These are phyloP conservation scores for Neophaeococcomyces mojaviensis DNA, from an alignment of 2,329 filamentous ascomycete species.

Conservation along the genomic window DNA sequence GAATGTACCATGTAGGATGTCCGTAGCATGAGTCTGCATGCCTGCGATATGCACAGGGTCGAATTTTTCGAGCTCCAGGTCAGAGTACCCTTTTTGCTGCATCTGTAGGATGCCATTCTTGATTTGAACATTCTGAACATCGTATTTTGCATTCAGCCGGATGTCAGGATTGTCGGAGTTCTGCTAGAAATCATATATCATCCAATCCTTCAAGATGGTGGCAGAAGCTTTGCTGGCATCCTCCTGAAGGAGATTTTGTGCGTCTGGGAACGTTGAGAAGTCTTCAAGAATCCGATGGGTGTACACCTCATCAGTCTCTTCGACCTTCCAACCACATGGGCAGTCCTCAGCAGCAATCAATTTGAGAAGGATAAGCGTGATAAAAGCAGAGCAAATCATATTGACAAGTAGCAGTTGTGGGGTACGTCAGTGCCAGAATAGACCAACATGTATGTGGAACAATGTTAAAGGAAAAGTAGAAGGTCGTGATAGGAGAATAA, in stretches of 20 bases:
- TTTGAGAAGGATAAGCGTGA: not conserved
- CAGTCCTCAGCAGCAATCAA: constrained; percentile 7
- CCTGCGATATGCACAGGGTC: constrained; percentile 24
- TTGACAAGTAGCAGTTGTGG: not conserved
- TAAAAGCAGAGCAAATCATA: constrained; percentile 6
- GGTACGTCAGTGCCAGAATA: too few relatives aligned
- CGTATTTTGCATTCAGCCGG: constrained; percentile 22
- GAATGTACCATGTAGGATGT: constrained; percentile 26
- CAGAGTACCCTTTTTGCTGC: constrained; percentile 23
- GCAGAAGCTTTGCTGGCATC: constrained; percentile 5
- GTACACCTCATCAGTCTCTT: constrained; percentile 21
- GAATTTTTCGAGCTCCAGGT: constrained; percentile 13
- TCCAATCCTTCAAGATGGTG: constrained; percentile 23
- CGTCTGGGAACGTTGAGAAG: constrained; percentile 19
- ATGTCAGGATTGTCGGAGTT: constrained; percentile 19
- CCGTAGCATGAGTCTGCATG: constrained; percentile 19
- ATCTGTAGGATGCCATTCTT: constrained; percentile 22
- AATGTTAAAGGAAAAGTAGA: not conserved
- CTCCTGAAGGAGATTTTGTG: constrained; percentile 17
- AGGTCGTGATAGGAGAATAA: too few relatives aligned
- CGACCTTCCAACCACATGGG: constrained; percentile 17
- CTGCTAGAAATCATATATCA: constrained; percentile 25
- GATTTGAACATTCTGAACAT: constrained; percentile 24
- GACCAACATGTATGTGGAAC: not conserved
- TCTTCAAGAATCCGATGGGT: constrained; percentile 24